phyloP scores from a whole-genome alignment of 106 monocot species.

The Dactylorhiza incarnata region DNA sequence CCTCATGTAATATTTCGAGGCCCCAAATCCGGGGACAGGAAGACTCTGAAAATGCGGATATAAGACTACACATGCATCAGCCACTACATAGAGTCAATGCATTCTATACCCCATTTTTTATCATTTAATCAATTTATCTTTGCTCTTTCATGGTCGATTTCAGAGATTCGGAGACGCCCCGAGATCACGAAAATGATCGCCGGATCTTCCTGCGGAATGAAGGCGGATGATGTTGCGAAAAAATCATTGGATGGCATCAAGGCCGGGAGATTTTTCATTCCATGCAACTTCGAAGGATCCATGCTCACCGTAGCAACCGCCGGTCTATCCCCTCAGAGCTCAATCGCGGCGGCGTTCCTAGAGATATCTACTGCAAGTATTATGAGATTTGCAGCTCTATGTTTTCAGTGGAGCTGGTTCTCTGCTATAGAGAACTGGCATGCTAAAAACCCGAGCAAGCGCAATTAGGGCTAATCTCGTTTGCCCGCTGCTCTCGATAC shows the following conservation, averaged over 20 bases:
- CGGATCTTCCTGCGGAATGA: slow-evolving; percentile 35
- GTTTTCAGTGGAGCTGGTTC: slow-evolving; percentile 51
- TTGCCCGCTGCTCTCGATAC: no score
- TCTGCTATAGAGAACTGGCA: slow-evolving; percentile 30
- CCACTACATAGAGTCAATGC: no score
- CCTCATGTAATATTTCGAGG: not conserved
- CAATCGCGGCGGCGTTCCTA: slow-evolving; percentile 34
- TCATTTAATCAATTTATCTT: not conserved
- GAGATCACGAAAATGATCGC: slow-evolving; percentile 31
- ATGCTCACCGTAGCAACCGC: slow-evolving; percentile 50
- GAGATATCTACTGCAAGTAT: slow-evolving; percentile 39
- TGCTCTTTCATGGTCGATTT: not conserved
- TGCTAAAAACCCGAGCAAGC: slow-evolving; percentile 18
- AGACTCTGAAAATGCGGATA: no score
- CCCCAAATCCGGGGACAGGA: no score
- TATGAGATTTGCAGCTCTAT: slow-evolving; percentile 50
- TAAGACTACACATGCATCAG: no score
- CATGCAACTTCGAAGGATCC: slow-evolving; percentile 51
- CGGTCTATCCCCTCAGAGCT: slow-evolving; percentile 59
- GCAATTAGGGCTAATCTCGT: not conserved
- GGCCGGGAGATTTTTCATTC: slow-evolving; percentile 40
- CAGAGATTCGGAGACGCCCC: slow-evolving; percentile 48
- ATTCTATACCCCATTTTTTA: no score
- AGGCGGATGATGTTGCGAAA: slow-evolving; percentile 51
- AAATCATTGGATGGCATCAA: slow-evolving; percentile 46